Base-by-base conservation (phyloP, 2,329 filamentous ascomycete genomes). In the Elsinoe fawcettii region DNA sequence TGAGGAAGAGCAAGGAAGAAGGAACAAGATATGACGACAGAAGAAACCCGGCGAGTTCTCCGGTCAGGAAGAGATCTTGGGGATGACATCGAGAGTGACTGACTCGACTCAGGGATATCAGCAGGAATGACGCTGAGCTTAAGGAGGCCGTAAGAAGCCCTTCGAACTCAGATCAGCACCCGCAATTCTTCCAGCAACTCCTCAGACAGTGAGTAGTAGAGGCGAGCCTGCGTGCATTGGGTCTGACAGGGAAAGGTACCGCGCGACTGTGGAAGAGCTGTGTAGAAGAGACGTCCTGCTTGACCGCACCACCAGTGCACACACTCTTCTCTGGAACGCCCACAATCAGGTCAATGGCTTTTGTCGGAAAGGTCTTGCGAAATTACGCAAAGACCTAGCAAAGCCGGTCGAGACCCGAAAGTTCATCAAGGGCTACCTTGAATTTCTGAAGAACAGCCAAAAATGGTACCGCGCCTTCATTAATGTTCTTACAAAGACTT, bases 381-480 rank as follows among this genome's bases (percentile, higher is more conserved):
- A 78, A 78, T 70, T 80, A 73, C 70, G 79, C 63, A 75, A 76
- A 58, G 70, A 71, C 39, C 78, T 77, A 63, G 78, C 78, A 65
- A 77, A 76, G 64, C 75, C 77, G 57, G 81, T 84, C 46, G 80
- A 83, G 71, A 83, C 83, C 65, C 83, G 91, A 61, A 93, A 90
- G 71, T 76, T 92, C 53, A 86, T 88, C 69, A 91, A 88, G 72
- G 80, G 85, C 62, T 97, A 95, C 70, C 77, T 86, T 58, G 82
- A 83, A 63, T 97, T 95, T 70, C 83, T 97, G 64, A 95, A 92
- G 72, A 86, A 85, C 47, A 87, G 90, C 63, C 88, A 93, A 71
- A 83, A 84, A 65, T 96, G 95, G 71, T 97, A 97, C 76, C 84
- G 87, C 66, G 85, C 84, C 63, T 93, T 89, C 66, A 86, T 96